Conservation (phyloP, 1,284 basidiomycete genomes). For the Irpex sp. region DNA sequence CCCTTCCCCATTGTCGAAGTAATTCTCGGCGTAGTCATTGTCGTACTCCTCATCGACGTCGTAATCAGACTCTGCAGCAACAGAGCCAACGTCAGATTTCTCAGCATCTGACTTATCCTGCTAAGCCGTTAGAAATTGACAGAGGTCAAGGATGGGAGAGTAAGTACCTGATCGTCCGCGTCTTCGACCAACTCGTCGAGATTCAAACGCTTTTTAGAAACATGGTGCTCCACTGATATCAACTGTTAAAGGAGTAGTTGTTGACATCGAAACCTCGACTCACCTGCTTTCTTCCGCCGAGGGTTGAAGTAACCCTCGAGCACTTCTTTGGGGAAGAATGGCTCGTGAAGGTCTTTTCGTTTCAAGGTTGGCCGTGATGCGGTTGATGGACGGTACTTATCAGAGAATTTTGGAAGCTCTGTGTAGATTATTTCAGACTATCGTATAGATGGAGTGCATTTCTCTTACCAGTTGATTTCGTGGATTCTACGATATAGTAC, state of each 20-base stretch:
- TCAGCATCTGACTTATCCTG: constrained; percentile 68
- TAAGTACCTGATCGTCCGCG: constrained; percentile 51
- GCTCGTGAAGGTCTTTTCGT: constrained; percentile 62
- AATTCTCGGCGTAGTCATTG: constrained; percentile 82
- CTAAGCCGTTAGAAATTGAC: background rate
- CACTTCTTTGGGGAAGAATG: constrained; percentile 75
- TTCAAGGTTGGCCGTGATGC: constrained; percentile 61
- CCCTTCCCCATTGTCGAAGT: constrained; percentile 81
- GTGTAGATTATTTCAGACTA: constrained; percentile 4
- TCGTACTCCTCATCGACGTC: constrained; percentile 84
- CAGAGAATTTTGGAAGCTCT: constrained; percentile 76
- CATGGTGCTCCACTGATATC: constrained; percentile 31
- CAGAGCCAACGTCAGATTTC: constrained; percentile 59
- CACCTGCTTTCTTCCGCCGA: constrained; percentile 54
- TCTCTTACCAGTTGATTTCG: constrained; percentile 57
- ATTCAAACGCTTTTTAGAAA: constrained; percentile 45
- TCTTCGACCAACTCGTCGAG: constrained; percentile 66
- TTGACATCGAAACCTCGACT: background rate
- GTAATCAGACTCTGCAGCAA: constrained; percentile 64
- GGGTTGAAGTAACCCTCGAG: constrained; percentile 78
- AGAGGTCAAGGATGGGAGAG: background rate
- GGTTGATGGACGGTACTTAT: constrained; percentile 68
- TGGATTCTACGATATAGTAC: constrained; percentile 71
- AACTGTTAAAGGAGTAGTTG: no score
- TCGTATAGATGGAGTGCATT: no score